Conservation (phyloP, 805 yeast genomes). For the Suhomyces kilbournensis region DNA sequence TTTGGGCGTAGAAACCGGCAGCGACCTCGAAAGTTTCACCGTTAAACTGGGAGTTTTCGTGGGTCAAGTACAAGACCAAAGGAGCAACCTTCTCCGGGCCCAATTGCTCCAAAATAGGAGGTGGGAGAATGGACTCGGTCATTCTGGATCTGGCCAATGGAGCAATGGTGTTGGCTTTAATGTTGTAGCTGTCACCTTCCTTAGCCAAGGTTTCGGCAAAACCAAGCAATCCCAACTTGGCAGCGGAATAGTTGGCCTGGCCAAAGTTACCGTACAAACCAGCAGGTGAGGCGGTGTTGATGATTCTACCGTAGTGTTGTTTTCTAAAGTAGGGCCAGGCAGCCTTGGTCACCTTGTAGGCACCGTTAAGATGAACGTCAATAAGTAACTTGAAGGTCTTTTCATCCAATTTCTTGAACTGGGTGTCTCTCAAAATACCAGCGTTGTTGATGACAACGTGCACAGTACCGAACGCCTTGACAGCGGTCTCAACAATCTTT, state of each 20-base stretch:
- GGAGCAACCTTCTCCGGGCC: conserved; percentile 93
- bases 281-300: conserved; percentile 96
- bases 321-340: conserved; percentile 89
- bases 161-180: conserved; percentile 81
- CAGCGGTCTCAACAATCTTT: conserved; percentile 79
- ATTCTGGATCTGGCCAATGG: conserved; percentile 94
- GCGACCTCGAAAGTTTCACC: conserved; percentile 89
- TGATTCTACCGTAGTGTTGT: conserved; percentile 83
- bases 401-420: conserved; percentile 82
- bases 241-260: conserved; percentile 92
- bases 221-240: conserved; percentile 86
- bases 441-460: conserved; percentile 92
- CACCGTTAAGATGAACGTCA: conserved; percentile 88
- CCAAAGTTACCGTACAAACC: conserved; percentile 97
- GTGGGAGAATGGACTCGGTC: conserved; percentile 90
- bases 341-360: conserved; percentile 77
- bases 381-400: conserved; percentile 75
- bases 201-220: conserved; percentile 92
- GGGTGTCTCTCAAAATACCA: conserved; percentile 86
- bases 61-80: conserved; percentile 75
- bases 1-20: conserved; percentile 88
- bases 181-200: conserved; percentile 86
- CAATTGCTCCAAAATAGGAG: conserved; percentile 73
- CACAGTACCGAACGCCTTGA: conserved; percentile 81
- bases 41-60: conserved; percentile 55